phyloP scores from a whole-genome alignment of 1,284 basidiomycete genomes.

The Anthracocystis panici-leucophaei region DNA sequence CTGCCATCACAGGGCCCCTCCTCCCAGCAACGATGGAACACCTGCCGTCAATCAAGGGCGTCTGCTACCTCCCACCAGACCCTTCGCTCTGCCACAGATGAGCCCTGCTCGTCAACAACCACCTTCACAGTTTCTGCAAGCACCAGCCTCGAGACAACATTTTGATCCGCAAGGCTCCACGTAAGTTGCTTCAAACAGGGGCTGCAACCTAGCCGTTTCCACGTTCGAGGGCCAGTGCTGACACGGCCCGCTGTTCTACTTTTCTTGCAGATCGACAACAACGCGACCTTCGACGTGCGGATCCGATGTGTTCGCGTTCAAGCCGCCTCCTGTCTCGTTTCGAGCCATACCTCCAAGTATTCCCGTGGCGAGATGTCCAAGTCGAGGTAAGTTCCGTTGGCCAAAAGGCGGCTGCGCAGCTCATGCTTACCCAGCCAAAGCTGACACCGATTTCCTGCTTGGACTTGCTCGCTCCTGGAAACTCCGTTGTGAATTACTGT shows the following conservation, averaged over 20 bases:
- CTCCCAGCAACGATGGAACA: not conserved
- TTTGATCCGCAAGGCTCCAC: not conserved
- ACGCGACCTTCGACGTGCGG: slow-evolving; percentile 21
- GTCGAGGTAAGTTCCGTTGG: slow-evolving; percentile 9
- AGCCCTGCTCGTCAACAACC: not conserved
- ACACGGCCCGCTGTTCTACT: not conserved
- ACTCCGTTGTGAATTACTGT: not conserved
- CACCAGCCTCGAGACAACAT: not conserved
- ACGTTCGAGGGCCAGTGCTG: not conserved
- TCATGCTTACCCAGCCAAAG: not conserved
- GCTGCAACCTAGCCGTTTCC: not conserved
- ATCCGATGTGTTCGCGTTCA: slow-evolving; percentile 37
- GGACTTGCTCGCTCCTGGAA: not conserved
- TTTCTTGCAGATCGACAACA: not conserved
- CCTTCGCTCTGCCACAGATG: not conserved
- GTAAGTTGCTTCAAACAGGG: not conserved
- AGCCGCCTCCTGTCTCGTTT: slow-evolving; percentile 20
- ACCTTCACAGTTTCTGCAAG: not conserved
- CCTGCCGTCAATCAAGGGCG: not conserved
- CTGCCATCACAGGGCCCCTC: not conserved
- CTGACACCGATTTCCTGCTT: not conserved
- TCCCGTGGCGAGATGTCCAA: not conserved
- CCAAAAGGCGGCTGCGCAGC: not conserved
- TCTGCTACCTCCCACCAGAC: slow-evolving; percentile 1
- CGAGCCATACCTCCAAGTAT: slow-evolving; percentile 10